Percentiles rank a stretch among this genome's conserved stretches.
These are phyloP conservation scores for Yamadazyma taylorii DNA, from an alignment of 1,139 yeast species.

Conservation along the genomic window DNA sequence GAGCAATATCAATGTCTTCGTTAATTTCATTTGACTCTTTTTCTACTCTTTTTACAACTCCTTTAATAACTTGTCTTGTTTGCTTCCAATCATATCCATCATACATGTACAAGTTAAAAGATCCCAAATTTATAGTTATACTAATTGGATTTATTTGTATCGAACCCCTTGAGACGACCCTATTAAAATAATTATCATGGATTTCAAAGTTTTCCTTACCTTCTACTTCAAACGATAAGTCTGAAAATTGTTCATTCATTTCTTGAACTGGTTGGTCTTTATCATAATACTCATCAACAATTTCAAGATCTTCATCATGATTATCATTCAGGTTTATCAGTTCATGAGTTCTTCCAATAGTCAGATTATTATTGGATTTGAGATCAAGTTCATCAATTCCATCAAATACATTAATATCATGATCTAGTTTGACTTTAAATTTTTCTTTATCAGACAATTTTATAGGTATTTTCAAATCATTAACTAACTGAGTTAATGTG, in stretches of 20 bases:
- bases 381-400: slow-evolving; percentile 45
- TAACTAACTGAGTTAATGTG: slow-evolving; percentile 63
- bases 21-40: slow-evolving; percentile 36
- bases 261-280: slow-evolving; percentile 2
- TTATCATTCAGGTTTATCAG: not conserved
- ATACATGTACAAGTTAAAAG: slow-evolving; percentile 50
- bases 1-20: slow-evolving; percentile 15
- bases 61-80: slow-evolving; percentile 65
- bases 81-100: slow-evolving; percentile 95
- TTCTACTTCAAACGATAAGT: slow-evolving; percentile 9
- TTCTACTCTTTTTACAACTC: slow-evolving; percentile 64
- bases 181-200: slow-evolving; percentile 50
- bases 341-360: not conserved
- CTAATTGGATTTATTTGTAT: slow-evolving; percentile 27
- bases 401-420: slow-evolving; percentile 47
- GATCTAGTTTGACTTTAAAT: slow-evolving; percentile 38
- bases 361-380: slow-evolving; percentile 1
- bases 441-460: slow-evolving; percentile 57
- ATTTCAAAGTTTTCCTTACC: slow-evolving; percentile 16
- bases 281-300: slow-evolving; percentile 27
- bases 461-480: slow-evolving; percentile 72
- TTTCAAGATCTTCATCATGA: slow-evolving; percentile 8
- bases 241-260: slow-evolving; percentile 11
- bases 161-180: slow-evolving; percentile 6
- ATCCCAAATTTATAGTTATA: slow-evolving; percentile 27